Evolutionary conservation across 2,329 filamentous ascomycete species (phyloP).

Genomic region (Phaeophleospora eucalypticola): DNA sequence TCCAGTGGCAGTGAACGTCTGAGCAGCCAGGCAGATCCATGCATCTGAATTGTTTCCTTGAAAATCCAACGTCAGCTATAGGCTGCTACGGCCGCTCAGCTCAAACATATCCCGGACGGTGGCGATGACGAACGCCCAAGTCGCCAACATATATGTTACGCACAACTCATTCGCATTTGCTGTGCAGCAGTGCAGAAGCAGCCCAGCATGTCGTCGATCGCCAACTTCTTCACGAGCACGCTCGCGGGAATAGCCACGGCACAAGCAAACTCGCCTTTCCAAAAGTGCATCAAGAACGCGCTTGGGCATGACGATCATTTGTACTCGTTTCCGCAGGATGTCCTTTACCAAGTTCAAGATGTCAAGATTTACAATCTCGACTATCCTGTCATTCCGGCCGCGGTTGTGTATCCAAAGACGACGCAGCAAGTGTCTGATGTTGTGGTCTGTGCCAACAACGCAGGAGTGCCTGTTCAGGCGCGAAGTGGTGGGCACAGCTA

Average conservation of each 20-base stretch:
- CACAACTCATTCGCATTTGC: background rate
- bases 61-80: background rate
- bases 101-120: background rate
- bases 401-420: conserved; percentile 15
- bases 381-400: conserved; percentile 10
- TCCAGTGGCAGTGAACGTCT: background rate
- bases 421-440: conserved; percentile 12
- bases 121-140: background rate
- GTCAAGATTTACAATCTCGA: conserved; percentile 18
- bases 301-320: conserved; percentile 10
- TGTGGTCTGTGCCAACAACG: conserved; percentile 15
- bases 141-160: background rate
- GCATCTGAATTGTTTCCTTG: background rate
- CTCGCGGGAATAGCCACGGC: conserved; percentile 2
- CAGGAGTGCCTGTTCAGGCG: conserved; percentile 15
- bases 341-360: conserved; percentile 13
- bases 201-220: background rate
- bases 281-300: conserved; percentile 14
- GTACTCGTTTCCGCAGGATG: conserved; percentile 15
- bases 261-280: conserved; percentile 10
- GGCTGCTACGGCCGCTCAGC: background rate
- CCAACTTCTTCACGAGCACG: background rate
- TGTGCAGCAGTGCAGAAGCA: background rate
- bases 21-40: background rate
- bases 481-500: conserved; percentile 19